These are phyloP conservation scores for Scheffersomyces amazonensis DNA, from an alignment of 805 yeast species.

Conservation along the genomic window DNA sequence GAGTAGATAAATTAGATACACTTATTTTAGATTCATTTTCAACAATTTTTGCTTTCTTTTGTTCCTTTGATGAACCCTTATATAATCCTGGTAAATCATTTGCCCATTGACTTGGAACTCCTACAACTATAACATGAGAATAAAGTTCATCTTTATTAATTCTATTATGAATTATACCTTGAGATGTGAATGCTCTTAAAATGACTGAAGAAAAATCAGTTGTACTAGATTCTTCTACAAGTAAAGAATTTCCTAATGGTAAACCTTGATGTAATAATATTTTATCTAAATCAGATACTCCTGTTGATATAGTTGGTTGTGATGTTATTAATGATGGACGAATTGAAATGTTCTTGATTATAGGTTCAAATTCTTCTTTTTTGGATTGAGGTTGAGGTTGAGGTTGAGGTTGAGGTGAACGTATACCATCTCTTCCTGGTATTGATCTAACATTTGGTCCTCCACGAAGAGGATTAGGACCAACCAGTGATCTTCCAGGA, in stretches of 20 bases:
- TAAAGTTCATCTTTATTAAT: conserved; percentile 33
- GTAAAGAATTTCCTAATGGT: conserved; percentile 69
- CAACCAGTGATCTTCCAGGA: conserved; percentile 9
- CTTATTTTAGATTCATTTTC: conserved; percentile 62
- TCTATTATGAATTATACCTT: conserved; percentile 69
- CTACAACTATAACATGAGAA: conserved; percentile 65
- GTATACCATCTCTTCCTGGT: background rate
- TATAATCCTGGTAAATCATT: conserved; percentile 75
- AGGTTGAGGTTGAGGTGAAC: background rate
- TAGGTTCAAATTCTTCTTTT: conserved; percentile 4
- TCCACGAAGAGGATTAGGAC: conserved; percentile 2
- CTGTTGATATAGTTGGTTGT: conserved; percentile 76
- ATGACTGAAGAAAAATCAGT: conserved; percentile 82
- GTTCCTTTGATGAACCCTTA: conserved; percentile 64
- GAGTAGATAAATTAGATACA: conserved; percentile 53
- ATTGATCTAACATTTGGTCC: background rate
- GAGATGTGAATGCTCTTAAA: conserved; percentile 67
- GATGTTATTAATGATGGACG: conserved; percentile 78
- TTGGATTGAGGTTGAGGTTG: no score
- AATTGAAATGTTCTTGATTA: conserved; percentile 49
- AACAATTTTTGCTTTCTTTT: conserved; percentile 55
- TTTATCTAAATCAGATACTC: conserved; percentile 71
- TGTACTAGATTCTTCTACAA: conserved; percentile 81
- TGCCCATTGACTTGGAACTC: conserved; percentile 57
- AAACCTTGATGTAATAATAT: conserved; percentile 78